Base-by-base conservation (phyloP, 2,329 filamentous ascomycete species). In the Alternaria rosae region DNA sequence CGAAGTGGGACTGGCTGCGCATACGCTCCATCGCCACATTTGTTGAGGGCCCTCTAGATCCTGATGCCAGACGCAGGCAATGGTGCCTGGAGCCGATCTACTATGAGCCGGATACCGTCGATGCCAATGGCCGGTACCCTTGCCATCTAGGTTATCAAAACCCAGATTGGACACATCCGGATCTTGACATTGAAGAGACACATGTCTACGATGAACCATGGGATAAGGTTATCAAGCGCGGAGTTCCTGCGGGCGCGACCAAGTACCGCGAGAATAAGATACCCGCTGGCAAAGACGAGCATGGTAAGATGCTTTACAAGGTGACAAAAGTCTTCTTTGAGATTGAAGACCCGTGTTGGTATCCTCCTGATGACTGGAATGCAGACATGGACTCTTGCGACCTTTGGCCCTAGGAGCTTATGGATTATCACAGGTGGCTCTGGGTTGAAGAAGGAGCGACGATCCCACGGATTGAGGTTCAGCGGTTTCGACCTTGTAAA, bases 1-100 rank as follows among this genome's bases (percentile, higher is more conserved):
- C 42, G 6, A n/a, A 50, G 6, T 58, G 54, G 54, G 44, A 62
- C n/a, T 62, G 59, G 59, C 30, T 32, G n/a, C 41, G 44, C 12
- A 30, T 62, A 20, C 55, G 28, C 26, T 45, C 59, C 21, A 30
- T 61, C 2, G 30, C 21, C 5, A 25, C 54, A 1, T 53, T 30
- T n/a, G 26, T 53, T 10, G 17, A 47, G 8, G 35, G 44, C 8
- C 21, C 50, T 6, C 25, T 43, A 8, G 25, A 42, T 6, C 25
- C 23, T 10, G 15, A 10, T 11, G 21, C 15, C 6, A 15, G 21
- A 6, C 15, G 26, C 6, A 15, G 50, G 50, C 5, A 13, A 6
- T 48, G 38, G 26, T 9, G 12, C 10, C 38, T 30, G 6, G 25
- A 21, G 4, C 59, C 59, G 15, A 11, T 21, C 15, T 59, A 54